A percentile compares a stretch with the other conserved stretches of the same genome.
Conservation (phyloP, 805 yeast genomes). For the Metschnikowia anglica region DNA sequence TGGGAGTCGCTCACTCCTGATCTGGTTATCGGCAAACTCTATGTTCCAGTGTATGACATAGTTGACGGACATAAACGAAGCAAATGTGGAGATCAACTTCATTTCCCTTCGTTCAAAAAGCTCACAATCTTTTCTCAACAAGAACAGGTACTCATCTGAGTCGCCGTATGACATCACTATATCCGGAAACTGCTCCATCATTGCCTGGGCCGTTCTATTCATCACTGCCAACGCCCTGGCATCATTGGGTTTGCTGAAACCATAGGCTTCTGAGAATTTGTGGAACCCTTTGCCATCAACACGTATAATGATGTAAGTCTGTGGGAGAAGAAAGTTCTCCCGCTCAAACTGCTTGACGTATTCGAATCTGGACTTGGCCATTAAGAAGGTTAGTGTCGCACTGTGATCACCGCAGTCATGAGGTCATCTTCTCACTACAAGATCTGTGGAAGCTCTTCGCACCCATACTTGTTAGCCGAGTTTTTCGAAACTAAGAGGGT, state of each 20-base stretch:
- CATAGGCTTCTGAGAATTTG: conserved; percentile 68
- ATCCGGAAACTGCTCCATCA: conserved; percentile 68
- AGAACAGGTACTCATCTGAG: conserved; percentile 89
- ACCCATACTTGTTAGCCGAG: neutral
- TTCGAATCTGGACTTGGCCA: conserved; percentile 87
- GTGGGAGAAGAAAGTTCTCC: conserved; percentile 70
- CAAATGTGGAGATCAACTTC: conserved; percentile 79
- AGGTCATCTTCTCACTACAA: neutral
- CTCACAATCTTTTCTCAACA: conserved; percentile 59
- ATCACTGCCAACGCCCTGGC: conserved; percentile 68
- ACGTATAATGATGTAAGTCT: conserved; percentile 77
- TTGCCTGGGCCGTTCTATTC: conserved; percentile 73
- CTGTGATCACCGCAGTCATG: neutral
- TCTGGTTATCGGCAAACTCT: conserved; percentile 50
- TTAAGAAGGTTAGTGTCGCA: conserved; percentile 21
- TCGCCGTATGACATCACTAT: conserved; percentile 86
- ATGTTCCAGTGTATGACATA: conserved; percentile 69
- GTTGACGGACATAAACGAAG: conserved; percentile 74
- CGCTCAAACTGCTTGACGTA: conserved; percentile 82
- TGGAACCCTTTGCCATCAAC: conserved; percentile 96
- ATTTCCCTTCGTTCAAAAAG: conserved; percentile 81
- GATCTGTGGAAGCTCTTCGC: neutral
- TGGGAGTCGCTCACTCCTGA: conserved; percentile 61
- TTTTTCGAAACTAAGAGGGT: neutral
- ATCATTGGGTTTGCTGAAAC: conserved; percentile 89